Percentiles rank a stretch among this genome's conserved stretches.
Evolutionary conservation across 2,329 filamentous ascomycete genomes (phyloP).

Genomic region (Penicillium sp.): DNA sequence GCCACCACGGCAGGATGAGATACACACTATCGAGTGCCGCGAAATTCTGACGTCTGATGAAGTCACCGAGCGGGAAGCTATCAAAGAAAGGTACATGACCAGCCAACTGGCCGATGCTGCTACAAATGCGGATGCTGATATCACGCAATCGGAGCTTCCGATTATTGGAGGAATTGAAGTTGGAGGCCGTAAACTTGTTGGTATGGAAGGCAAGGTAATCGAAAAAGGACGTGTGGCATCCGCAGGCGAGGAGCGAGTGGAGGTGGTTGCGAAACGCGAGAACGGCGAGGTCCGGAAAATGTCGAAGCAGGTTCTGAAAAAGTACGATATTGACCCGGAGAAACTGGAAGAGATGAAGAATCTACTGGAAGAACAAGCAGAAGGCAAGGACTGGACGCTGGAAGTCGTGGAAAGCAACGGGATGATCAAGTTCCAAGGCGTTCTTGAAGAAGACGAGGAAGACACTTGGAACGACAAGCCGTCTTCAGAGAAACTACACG

Average conservation of each 20-base stretch:
- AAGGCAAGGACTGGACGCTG: conserved; percentile 72
- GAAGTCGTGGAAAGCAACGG: conserved; percentile 71
- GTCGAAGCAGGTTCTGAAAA: conserved; percentile 64
- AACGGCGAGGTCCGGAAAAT: conserved; percentile 62
- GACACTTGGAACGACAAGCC: conserved; percentile 34
- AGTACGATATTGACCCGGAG: conserved; percentile 63
- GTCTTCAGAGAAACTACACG: conserved; percentile 8
- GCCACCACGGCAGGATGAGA: conserved; percentile 72
- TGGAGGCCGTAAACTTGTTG: conserved; percentile 56
- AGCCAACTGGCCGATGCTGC: conserved; percentile 35
- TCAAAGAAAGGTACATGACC: conserved; percentile 32
- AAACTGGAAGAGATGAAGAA: conserved; percentile 67
- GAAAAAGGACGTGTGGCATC: conserved; percentile 57
- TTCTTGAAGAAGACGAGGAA: conserved; percentile 60
- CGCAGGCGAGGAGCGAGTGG: conserved; percentile 48
- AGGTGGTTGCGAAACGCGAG: conserved; percentile 54
- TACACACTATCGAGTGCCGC: conserved; percentile 73
- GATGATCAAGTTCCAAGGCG: conserved; percentile 65
- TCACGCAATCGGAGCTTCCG: conserved; percentile 29
- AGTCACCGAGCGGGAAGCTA: conserved; percentile 46
- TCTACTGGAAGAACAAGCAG: conserved; percentile 66
- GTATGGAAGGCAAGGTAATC: conserved; percentile 54
- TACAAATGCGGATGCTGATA: conserved; percentile 6
- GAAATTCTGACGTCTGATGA: conserved; percentile 64
- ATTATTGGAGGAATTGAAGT: conserved; percentile 59